phyloP scores from a whole-genome alignment of 164 flowering plant genomes.

The Tetrastigma voinierianum region DNA sequence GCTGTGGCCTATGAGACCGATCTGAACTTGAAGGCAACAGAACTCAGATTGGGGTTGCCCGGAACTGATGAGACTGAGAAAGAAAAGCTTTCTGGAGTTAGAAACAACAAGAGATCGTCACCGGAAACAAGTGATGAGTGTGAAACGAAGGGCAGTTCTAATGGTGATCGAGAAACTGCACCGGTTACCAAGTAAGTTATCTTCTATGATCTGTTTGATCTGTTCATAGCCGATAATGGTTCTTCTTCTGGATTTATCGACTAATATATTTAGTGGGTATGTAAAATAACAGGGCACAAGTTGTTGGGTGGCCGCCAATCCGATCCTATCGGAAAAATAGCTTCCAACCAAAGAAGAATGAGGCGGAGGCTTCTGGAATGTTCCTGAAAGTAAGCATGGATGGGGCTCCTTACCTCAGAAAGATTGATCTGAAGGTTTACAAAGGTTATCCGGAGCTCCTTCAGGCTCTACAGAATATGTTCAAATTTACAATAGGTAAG shows the following conservation, averaged over 20 bases:
- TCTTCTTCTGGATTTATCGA: neutral
- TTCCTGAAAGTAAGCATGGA: conserved; percentile 92
- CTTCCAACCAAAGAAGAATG: conserved; percentile 45
- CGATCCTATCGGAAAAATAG: conserved; percentile 64
- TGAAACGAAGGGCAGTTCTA: conserved; percentile 22
- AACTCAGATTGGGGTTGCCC: conserved; percentile 62
- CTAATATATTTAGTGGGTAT: neutral
- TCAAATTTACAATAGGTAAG: conserved; percentile 65
- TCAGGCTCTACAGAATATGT: conserved; percentile 71
- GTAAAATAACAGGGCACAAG: conserved; percentile 48
- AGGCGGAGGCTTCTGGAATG: conserved; percentile 43
- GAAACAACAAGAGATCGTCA: conserved; percentile 54
- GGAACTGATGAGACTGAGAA: conserved; percentile 40
- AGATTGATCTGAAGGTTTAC: conserved; percentile 71
- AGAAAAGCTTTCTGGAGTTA: conserved; percentile 13
- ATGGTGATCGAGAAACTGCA: conserved; percentile 30
- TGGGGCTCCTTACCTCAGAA: conserved; percentile 86
- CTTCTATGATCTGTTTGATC: too few relatives aligned
- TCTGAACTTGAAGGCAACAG: conserved; percentile 61
- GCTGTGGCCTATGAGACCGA: conserved; percentile 31
- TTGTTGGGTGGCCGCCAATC: conserved; percentile 91
- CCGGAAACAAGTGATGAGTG: conserved; percentile 27
- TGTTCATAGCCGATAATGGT: too few relatives aligned
- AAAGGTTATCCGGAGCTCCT: conserved; percentile 60
- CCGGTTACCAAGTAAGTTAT: conserved; percentile 61